phyloP scores from a whole-genome alignment of 164 flowering plant species.

The Saururus chinensis region DNA sequence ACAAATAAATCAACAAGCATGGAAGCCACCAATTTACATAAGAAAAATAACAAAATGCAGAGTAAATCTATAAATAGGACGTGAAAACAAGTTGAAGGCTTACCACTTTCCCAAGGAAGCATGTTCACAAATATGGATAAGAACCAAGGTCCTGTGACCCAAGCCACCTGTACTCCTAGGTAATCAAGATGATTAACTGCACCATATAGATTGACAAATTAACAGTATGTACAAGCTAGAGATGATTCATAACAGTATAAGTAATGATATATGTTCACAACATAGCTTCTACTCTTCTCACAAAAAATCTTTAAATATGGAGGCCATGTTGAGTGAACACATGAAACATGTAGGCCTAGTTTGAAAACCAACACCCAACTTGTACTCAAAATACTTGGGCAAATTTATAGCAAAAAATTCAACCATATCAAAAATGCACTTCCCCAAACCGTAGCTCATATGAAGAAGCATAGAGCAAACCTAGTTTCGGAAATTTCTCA shows the following conservation, averaged over 20 bases:
- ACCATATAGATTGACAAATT: conserved; percentile 1
- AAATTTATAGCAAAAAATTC: neutral
- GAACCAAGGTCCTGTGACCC: conserved; percentile 99
- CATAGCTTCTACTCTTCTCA: too few species aligned
- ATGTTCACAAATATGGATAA: conserved; percentile 93
- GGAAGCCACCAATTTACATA: neutral
- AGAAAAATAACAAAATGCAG: neutral
- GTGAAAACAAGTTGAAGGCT: conserved; percentile 3
- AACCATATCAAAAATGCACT: neutral
- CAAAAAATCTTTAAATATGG: too few species aligned
- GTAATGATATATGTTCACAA: too few species aligned
- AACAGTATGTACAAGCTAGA: neutral
- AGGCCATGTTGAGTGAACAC: too few species aligned
- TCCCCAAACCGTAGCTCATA: neutral
- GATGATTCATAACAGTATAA: too few species aligned
- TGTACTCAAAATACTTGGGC: too few species aligned
- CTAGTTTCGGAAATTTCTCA: conserved; percentile 56
- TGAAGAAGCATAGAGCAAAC: conserved; percentile 26
- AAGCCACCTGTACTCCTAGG: conserved; percentile 88
- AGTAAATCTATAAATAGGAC: neutral
- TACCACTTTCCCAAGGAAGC: conserved; percentile 98
- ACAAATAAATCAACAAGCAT: neutral
- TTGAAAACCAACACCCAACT: neutral
- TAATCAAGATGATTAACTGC: conserved; percentile 96
- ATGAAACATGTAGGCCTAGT: too few species aligned